A percentile compares a stretch with the other conserved stretches of the same genome.
These are phyloP conservation scores for Arthroderma sp. DNA, from an alignment of 2,329 filamentous ascomycete genomes.

Conservation along the genomic window DNA sequence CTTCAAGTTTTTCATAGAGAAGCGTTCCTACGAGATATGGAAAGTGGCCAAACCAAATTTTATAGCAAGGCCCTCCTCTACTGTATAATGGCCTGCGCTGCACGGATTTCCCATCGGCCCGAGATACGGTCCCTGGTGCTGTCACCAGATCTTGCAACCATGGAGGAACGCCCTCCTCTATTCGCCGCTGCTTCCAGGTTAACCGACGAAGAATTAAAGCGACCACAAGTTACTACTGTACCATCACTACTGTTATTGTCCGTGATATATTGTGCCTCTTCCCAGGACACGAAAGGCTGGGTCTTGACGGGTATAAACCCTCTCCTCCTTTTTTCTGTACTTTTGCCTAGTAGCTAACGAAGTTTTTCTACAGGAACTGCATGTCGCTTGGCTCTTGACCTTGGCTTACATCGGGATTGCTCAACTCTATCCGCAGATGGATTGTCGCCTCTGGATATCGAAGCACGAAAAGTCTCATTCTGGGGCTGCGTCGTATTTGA, in stretches of 20 bases:
- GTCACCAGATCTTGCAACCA: conserved; percentile 1
- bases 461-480: conserved; percentile 9
- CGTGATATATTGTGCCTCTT: conserved; percentile 9
- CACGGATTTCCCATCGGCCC: conserved; percentile 6
- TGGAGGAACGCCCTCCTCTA: conserved; percentile 5
- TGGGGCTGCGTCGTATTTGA: conserved; percentile 12
- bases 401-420: conserved; percentile 10
- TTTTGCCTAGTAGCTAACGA: not conserved
- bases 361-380: conserved; percentile 5
- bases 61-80: conserved; percentile 10
- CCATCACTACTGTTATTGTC: conserved; percentile 10
- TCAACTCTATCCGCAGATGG: conserved; percentile 3
- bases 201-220: conserved; percentile 9
- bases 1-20: conserved; percentile 5
- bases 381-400: conserved; percentile 9
- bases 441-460: conserved; percentile 6
- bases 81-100: conserved; percentile 9
- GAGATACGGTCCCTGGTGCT: conserved; percentile 9
- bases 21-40: conserved; percentile 5
- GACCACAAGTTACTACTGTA: conserved; percentile 10
- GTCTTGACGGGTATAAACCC: conserved; percentile 6
- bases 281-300: conserved; percentile 12
- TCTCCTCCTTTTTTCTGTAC: not conserved
- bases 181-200: conserved; percentile 7
- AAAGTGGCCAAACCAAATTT: conserved; percentile 5